These are phyloP conservation scores for Corymbia calophylla DNA, from an alignment of 441 rosid genomes.

Conservation along the genomic window DNA sequence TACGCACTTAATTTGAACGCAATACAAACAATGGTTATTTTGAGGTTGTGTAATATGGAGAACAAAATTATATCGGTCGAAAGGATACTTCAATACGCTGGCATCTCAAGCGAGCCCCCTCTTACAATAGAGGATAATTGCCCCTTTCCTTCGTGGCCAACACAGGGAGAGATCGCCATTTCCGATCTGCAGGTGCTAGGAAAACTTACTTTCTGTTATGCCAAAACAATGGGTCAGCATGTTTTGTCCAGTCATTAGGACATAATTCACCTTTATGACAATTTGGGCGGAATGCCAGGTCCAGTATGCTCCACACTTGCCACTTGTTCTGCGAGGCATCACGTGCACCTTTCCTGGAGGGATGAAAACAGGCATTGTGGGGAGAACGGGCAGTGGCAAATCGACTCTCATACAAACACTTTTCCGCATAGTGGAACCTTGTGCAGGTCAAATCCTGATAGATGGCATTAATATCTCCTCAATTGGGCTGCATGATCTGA, in stretches of 20 bases:
- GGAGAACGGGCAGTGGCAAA: not conserved
- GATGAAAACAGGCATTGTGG: not conserved
- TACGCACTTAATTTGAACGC: conserved; percentile 73
- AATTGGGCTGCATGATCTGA: not conserved
- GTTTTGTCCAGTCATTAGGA: not conserved
- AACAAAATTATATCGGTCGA: conserved; percentile 85
- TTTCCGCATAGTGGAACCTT: not conserved
- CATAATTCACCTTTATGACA: not conserved
- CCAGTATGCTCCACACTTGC: not conserved
- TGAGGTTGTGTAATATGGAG: conserved; percentile 60
- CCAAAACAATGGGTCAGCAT: not conserved
- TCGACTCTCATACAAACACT: not conserved
- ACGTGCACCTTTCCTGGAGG: not conserved
- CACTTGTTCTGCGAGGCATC: not conserved
- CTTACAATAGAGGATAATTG: conserved; percentile 51
- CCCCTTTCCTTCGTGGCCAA: conserved; percentile 59
- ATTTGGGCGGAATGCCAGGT: not conserved
- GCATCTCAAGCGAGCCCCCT: conserved; percentile 76
- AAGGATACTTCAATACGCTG: conserved; percentile 75
- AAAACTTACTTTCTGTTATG: not conserved
- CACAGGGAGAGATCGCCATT: conserved; percentile 51
- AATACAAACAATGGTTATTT: conserved; percentile 54
- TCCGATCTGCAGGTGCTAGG: conserved; percentile 51
- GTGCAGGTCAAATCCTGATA: not conserved
- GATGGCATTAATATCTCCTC: not conserved